Evolutionary conservation across 306 rosid species (phyloP).

Genomic region (Heteromeles arbutifolia): DNA sequence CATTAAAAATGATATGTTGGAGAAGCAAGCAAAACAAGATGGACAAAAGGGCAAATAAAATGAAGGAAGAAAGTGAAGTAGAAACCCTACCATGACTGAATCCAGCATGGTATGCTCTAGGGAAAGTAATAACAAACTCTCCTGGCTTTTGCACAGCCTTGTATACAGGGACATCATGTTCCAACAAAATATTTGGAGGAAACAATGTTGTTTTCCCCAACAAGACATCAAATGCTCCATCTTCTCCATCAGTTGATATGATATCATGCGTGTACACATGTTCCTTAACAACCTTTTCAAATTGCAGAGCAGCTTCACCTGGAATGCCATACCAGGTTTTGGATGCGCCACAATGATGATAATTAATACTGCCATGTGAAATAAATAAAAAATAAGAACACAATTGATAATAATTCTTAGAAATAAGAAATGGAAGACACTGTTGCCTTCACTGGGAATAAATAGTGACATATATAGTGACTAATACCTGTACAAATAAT

Average conservation of each 20-base stretch:
- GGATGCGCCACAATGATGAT: constrained; percentile 95
- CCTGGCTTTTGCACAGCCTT: constrained; percentile 96
- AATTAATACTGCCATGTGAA: constrained; percentile 70
- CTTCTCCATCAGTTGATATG: constrained; percentile 69
- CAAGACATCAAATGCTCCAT: constrained; percentile 93
- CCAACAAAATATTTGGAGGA: constrained; percentile 84
- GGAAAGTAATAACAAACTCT: constrained; percentile 86
- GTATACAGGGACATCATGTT: constrained; percentile 78
- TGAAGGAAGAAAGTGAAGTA: not conserved
- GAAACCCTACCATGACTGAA: constrained; percentile 75
- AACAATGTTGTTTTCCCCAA: constrained; percentile 89
- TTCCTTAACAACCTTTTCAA: constrained; percentile 81
- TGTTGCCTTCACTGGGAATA: not conserved
- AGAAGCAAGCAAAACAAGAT: not conserved
- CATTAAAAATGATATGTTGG: constrained; percentile 5
- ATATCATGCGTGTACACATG: constrained; percentile 81
- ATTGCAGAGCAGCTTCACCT: constrained; percentile 79
- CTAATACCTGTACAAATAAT: constrained; percentile 78
- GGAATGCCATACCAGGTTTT: constrained; percentile 99
- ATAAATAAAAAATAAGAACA: constrained; percentile 14
- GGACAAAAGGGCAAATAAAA: not conserved
- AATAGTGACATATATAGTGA: constrained; percentile 24
- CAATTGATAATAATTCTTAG: not conserved
- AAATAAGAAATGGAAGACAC: not conserved
- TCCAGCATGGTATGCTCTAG: constrained; percentile 94